These are phyloP conservation scores for Puccinellia tenuiflora DNA, from an alignment of 176 grass and related monocot species.

Conservation along the genomic window DNA sequence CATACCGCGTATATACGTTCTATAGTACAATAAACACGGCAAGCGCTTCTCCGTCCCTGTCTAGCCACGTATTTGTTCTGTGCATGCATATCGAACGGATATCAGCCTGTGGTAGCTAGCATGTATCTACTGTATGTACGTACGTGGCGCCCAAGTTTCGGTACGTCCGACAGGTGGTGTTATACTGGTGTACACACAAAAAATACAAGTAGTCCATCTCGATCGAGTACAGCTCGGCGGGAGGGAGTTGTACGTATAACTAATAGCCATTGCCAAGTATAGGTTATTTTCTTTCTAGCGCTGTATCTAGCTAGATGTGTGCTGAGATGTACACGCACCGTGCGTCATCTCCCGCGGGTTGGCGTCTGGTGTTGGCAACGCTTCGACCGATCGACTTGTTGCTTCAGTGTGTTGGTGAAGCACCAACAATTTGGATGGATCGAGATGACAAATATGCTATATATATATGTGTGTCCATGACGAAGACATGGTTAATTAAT, in stretches of 20 bases:
- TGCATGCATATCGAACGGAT: no score
- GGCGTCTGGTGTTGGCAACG: constrained; percentile 18
- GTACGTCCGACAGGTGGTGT: background rate
- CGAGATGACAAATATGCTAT: background rate
- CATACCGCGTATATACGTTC: no score
- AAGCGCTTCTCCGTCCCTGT: background rate
- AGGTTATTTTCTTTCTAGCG: background rate
- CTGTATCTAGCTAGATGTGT: background rate
- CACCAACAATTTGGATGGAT: background rate
- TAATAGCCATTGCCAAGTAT: background rate
- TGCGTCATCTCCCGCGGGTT: background rate
- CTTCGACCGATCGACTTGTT: background rate
- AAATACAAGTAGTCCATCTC: no score
- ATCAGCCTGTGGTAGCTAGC: no score
- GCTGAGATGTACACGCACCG: background rate
- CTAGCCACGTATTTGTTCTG: background rate
- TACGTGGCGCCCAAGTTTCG: background rate
- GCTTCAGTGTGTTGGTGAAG: constrained; percentile 33
- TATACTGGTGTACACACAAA: background rate
- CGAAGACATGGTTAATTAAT: background rate
- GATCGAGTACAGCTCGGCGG: no score
- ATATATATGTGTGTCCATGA: background rate
- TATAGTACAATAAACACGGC: background rate
- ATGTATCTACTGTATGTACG: no score
- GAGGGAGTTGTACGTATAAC: background rate